Evolutionary conservation across 2,329 filamentous ascomycete species (phyloP), one percentile per base, ranked within the genome.

Genomic region (Fonsecaea monophora): DNA sequence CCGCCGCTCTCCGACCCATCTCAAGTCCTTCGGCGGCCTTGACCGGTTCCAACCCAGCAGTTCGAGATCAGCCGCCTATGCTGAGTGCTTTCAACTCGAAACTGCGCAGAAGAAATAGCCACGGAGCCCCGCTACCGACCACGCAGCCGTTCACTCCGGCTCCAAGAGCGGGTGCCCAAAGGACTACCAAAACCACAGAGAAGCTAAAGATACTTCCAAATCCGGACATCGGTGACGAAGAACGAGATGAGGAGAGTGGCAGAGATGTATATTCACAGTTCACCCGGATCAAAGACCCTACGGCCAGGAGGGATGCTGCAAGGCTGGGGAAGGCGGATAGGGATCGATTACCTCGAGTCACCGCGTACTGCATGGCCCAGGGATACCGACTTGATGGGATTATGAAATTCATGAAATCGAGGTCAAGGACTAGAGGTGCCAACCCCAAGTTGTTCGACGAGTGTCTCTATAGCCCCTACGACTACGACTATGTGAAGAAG

Each of bases 251-350:
- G 75, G 94, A 97, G 79, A 95, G 92, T 74, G 93, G 94, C 9
- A 85, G 94, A 70, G 95, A 99, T 77, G 95, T 99, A 37, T 99
- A 99, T 81, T 94, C 94, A 32, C 95, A 99, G 78, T 98, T 97
- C 78, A 97, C 94, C 8, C 87, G 95, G 53, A 99, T 99, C 80
- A 98, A 98, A 78, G 95, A 99, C 75, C 94, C 94, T 0, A 97
- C 90, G 0, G 95, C 95, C 8, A 85, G 95, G 68, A 87, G 95
- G 74, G 94, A 98, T 83, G 95, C 95, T 15, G 95, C 95, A 34
- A 85, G 94, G 64, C 80, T 99, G 48, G 95, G 95, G 42, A 99
- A 98, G 78, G 94, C 94, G 45, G 95, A 99, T 77, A 87, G 95
- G 64, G 90, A 92, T 70, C 86, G 90, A 70, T 81, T 99, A 64